Evolutionary conservation across 306 rosid species (phyloP).

Genomic region (Lagenaria siceraria): DNA sequence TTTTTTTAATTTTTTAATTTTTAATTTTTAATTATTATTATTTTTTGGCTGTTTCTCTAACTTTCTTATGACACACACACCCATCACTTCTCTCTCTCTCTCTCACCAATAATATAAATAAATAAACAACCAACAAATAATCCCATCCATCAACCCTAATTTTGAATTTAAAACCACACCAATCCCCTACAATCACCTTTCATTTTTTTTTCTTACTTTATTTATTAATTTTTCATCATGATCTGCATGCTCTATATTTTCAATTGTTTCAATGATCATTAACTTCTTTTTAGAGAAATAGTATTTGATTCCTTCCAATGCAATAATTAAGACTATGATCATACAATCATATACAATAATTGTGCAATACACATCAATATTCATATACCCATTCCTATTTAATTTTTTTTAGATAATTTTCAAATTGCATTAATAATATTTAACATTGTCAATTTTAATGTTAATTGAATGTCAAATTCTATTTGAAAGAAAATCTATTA

Average conservation of each 20-base stretch:
- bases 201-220: not conserved
- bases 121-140: too few species aligned
- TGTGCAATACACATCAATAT: not conserved
- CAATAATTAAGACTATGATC: not conserved
- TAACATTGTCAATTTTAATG: not conserved
- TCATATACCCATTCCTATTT: not conserved
- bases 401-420: too few species aligned
- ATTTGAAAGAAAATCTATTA: too few species aligned
- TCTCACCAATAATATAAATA: not conserved
- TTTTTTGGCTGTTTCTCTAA: not conserved
- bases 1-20: too few species aligned
- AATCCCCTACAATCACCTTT: not conserved
- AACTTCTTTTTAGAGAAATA: not conserved
- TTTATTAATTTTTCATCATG: not conserved
- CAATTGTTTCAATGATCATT: not conserved
- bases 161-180: not conserved
- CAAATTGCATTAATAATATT: not conserved
- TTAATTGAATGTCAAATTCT: too few species aligned
- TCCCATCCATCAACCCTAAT: not conserved
- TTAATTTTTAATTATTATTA: not conserved
- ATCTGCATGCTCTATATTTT: not conserved
- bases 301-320: not conserved
- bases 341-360: not conserved
- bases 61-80: not conserved
- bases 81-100: not conserved